Evolutionary conservation across 106 monocot genomes (phyloP).

Genomic region (Cymbidium sinense): DNA sequence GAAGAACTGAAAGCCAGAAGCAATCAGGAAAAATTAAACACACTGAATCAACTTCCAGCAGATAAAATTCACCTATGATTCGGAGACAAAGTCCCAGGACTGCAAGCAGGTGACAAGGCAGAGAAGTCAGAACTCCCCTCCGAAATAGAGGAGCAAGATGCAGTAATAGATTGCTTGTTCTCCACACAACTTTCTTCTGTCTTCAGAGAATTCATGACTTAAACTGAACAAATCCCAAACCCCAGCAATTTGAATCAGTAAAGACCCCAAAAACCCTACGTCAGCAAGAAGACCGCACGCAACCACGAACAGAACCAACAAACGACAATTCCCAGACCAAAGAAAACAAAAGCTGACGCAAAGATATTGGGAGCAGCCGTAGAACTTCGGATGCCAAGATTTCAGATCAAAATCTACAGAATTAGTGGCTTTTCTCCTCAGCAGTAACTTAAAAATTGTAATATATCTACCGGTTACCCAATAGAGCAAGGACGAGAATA

Average conservation of each 20-base stretch:
- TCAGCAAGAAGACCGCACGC: not conserved
- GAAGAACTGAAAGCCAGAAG: not conserved
- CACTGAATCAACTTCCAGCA: not conserved
- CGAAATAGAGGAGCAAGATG: slow-evolving; percentile 47
- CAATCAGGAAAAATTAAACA: not conserved
- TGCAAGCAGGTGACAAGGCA: slow-evolving; percentile 34
- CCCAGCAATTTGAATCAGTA: not conserved
- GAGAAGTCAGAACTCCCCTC: slow-evolving; percentile 47
- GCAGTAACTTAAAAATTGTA: not conserved
- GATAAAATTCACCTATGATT: slow-evolving; percentile 29
- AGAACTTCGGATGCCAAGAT: not conserved
- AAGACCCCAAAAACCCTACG: not conserved
- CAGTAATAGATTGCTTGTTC: slow-evolving; percentile 60
- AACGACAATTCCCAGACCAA: not conserved
- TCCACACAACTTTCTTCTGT: slow-evolving; percentile 59
- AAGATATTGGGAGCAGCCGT: not conserved
- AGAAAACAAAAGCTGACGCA: not conserved
- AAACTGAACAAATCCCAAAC: slow-evolving; percentile 9
- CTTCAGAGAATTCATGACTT: slow-evolving; percentile 35
- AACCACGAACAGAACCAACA: not conserved
- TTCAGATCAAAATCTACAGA: not conserved
- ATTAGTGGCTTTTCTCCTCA: not conserved
- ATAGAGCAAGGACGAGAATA: not conserved
- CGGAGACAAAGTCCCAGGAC: slow-evolving; percentile 34
- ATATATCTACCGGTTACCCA: not conserved